Percentiles rank a stretch among this genome's conserved stretches.
Evolutionary conservation across 768 basidiomycete species (phyloP).

Genomic region (Tephrocybe sp.): DNA sequence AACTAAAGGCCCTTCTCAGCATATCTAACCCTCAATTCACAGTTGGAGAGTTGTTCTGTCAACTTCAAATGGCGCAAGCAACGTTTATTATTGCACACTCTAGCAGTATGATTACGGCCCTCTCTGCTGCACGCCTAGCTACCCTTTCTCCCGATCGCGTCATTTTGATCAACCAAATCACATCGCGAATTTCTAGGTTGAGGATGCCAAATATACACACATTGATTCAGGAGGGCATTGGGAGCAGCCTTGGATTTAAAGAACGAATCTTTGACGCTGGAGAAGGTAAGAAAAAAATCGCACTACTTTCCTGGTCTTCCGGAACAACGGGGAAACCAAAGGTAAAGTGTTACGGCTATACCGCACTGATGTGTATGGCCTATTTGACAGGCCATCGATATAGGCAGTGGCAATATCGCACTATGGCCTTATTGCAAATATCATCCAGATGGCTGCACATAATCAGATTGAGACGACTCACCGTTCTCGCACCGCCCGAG

Average conservation of each 20-base stretch:
- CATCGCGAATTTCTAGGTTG: slow-evolving; percentile 1
- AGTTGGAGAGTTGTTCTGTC: slow-evolving; percentile 49
- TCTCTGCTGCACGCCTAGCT: slow-evolving; percentile 31
- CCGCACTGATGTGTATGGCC: neutral
- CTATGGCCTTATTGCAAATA: slow-evolving; percentile 52
- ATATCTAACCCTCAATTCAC: slow-evolving; percentile 55
- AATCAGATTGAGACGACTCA: slow-evolving; percentile 25
- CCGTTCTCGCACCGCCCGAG: slow-evolving; percentile 23
- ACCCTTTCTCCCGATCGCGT: slow-evolving; percentile 37
- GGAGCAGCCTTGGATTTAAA: slow-evolving; percentile 26
- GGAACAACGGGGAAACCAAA: slow-evolving; percentile 70
- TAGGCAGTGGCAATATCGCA: slow-evolving; percentile 54
- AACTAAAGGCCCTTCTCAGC: slow-evolving; percentile 23
- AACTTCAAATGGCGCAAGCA: slow-evolving; percentile 40
- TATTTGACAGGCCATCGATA: slow-evolving; percentile 8
- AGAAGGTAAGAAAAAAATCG: slow-evolving; percentile 59
- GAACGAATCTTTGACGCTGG: slow-evolving; percentile 43
- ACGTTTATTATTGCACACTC: slow-evolving; percentile 45
- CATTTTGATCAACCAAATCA: slow-evolving; percentile 31
- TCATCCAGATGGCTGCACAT: slow-evolving; percentile 47
- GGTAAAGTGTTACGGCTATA: slow-evolving; percentile 26
- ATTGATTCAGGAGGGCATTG: slow-evolving; percentile 24
- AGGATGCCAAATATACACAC: slow-evolving; percentile 20
- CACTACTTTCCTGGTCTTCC: slow-evolving; percentile 63
- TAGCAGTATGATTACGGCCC: slow-evolving; percentile 29